Evolutionary conservation across 2,329 filamentous ascomycete genomes (phyloP), one percentile per base, ranked within the genome.

Genomic region (Xylaria sp.): DNA sequence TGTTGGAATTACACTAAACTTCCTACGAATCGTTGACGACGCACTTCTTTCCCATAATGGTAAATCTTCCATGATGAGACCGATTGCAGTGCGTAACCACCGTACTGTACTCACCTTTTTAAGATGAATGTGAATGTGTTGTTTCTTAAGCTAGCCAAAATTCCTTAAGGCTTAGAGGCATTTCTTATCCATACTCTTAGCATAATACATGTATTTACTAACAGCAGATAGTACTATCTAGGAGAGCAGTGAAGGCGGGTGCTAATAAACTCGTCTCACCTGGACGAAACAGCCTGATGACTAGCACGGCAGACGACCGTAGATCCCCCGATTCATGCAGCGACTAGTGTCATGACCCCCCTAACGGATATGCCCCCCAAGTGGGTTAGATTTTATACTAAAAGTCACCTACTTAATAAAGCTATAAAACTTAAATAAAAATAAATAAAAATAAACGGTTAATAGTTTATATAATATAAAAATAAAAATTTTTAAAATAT

Each of bases 301-400:
- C 39, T 61, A 50, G 39, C 50, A 61, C 48, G 39, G 58, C 51
- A n/a, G 42, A 56, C 19, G 24, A 27, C 34, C 34, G 62, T 11
- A 60, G 47, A 67, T 67, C 64, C n/a, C n/a, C n/a, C n/a, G 64
- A 67, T 59, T 67, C 54, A 63, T 59, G 47, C 59, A 53, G 11
- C 24, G 30, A 21, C 30, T 17, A n/a, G n/a, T n/a, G n/a, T n/a
- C n/a, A n/a, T n/a, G n/a, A n/a, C n/a, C n/a, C n/a, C n/a, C n/a
- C n/a, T n/a, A n/a, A n/a, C n/a, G n/a, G n/a, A n/a, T n/a, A n/a
- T n/a, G n/a, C n/a, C n/a, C n/a, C n/a, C n/a, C n/a, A n/a, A n/a
- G n/a, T n/a, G n/a, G n/a, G n/a, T n/a, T n/a, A n/a, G n/a, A n/a
- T n/a, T n/a, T n/a, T n/a, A n/a, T n/a, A n/a, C n/a, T n/a, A n/a